Conservation (phyloP, 2,329 filamentous ascomycete genomes). For the Stachybotrys chlorohalonatus region DNA sequence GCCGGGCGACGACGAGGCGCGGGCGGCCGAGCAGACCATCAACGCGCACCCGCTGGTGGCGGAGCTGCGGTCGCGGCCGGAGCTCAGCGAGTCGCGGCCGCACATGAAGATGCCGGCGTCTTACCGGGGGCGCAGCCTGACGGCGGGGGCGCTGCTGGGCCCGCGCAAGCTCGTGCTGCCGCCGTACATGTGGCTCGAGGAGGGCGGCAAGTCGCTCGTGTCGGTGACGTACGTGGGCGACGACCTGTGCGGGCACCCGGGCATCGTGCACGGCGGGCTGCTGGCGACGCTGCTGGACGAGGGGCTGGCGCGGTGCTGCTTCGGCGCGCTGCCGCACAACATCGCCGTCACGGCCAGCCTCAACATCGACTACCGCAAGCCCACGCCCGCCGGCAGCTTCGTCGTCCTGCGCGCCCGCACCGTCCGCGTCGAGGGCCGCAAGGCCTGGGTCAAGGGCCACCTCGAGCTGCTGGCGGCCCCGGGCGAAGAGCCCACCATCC, state of each 20-base stretch:
- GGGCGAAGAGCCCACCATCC: conserved; percentile 52
- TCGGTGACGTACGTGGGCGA: conserved; percentile 69
- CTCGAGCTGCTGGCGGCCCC: conserved; percentile 66
- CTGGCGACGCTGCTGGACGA: conserved; percentile 92
- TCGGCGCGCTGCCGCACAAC: conserved; percentile 78
- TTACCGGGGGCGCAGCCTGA: conserved; percentile 67
- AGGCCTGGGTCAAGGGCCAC: conserved; percentile 85
- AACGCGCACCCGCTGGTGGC: conserved; percentile 64
- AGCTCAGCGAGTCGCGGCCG: conserved; percentile 68
- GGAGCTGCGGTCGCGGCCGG: conserved; percentile 56
- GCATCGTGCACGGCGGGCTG: conserved; percentile 82
- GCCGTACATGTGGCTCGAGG: conserved; percentile 67
- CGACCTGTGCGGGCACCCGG: conserved; percentile 80
- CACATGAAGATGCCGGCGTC: conserved; percentile 74
- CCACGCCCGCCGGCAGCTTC: conserved; percentile 65
- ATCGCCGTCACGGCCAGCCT: conserved; percentile 81
- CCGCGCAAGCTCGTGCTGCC: conserved; percentile 71
- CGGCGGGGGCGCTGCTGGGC: conserved; percentile 69
- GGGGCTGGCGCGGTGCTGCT: conserved; percentile 78
- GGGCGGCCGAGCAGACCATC: conserved; percentile 63
- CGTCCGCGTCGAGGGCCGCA: conserved; percentile 79
- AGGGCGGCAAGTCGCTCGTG: conserved; percentile 58
- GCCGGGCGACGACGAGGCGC: conserved; percentile 42
- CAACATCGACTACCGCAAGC: conserved; percentile 73
- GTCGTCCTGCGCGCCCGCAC: conserved; percentile 74